Evolutionary conservation across 2,329 filamentous ascomycete species (phyloP).

Genomic region (Pseudogymnoascus sp.): DNA sequence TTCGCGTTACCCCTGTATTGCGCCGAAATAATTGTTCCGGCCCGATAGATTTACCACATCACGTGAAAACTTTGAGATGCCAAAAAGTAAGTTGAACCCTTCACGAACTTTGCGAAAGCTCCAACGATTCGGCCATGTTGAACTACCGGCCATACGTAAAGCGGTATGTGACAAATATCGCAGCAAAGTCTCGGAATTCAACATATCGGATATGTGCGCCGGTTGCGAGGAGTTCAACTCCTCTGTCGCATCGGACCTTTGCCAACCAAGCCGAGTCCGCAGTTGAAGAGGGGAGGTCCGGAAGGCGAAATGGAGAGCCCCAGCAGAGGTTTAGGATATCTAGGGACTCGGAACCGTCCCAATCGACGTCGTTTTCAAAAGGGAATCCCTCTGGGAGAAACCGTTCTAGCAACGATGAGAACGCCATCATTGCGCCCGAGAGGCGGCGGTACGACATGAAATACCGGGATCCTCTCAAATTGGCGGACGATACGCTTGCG

Average conservation of each 20-base stretch:
- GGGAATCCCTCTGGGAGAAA: neutral
- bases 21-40: neutral
- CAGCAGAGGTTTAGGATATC: neutral
- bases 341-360: neutral
- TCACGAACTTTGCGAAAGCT: slow-evolving; percentile 6
- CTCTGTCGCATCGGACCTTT: slow-evolving; percentile 3
- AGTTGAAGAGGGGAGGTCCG: neutral
- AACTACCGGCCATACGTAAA: slow-evolving; percentile 2
- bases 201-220: neutral
- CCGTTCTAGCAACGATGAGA: neutral
- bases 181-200: neutral
- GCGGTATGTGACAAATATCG: neutral
- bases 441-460: neutral
- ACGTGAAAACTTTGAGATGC: slow-evolving; percentile 1
- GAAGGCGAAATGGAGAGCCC: neutral
- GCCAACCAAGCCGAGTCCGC: neutral
- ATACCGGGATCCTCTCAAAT: slow-evolving; percentile 56
- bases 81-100: slow-evolving; percentile 3
- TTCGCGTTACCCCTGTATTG: slow-evolving; percentile 2
- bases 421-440: neutral
- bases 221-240: neutral
- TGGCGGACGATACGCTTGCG: slow-evolving; percentile 59
- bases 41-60: slow-evolving; percentile 1
- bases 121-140: slow-evolving; percentile 7
- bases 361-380: neutral